Evolutionary conservation across 345 rosid genomes (phyloP), one percentile per base, ranked within the genome.

Genomic region (Eucalyptus grandis): DNA sequence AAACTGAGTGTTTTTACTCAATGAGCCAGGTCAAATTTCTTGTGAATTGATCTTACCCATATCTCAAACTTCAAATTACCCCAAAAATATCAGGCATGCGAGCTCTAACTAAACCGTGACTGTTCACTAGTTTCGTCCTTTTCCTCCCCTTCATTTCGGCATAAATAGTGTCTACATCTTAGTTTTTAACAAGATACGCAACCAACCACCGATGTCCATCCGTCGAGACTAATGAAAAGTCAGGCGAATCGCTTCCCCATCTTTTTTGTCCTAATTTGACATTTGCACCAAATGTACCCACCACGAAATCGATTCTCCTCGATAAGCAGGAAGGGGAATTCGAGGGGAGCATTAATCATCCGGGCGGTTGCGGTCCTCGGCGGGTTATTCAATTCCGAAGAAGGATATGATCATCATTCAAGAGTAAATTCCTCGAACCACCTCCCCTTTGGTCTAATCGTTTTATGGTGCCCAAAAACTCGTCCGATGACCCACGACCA

Each of bases 1-100:
- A 26, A 12, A 60, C 26, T 0, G 8, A 27, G 0, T 8, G 31
- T 31, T 62, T 62, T 62, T 62, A 30, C 34, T 11, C 0, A 62
- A 62, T 6, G 31, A 62, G 69, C 14, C 15, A 6, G 4, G 13
- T 62, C 34, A 27, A 62, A 62, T 62, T 6, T 0, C 34, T 62
- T 12, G 69, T 26, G 6, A 56, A 56, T 53, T 21, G 11, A 53
- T 53, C 58, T 53, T 60, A 26, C 8, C 67, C 15, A 11, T 60
- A 0, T 60, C 27, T 62, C 69, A 27, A 62, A 27, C 27, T 62
- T 62, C 31, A 62, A 30, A 62, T 62, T 62, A 12, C 69, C 34
- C 34, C 15, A 11, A 26, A 60, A 60, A 12, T 27, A 0, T 60
- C 31, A 15, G 31, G n/a, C 14, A 5, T 9, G 13, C 2, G 69